phyloP scores from a whole-genome alignment of 306 rosid genomes.

The Cicer judaicum region DNA sequence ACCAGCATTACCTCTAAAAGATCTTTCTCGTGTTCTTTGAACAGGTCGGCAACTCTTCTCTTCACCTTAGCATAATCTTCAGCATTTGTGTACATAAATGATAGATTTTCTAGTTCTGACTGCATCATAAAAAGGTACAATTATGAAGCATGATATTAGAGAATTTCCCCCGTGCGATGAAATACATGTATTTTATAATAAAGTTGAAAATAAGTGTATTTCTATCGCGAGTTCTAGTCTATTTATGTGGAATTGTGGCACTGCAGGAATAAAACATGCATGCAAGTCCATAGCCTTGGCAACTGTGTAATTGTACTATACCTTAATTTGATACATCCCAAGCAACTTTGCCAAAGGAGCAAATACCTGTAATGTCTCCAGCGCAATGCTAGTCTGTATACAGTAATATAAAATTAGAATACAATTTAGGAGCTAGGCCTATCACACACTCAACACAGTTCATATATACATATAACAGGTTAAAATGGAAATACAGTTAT shows the following conservation, averaged over 20 bases:
- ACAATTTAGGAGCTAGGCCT: conserved; percentile 1
- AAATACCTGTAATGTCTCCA: conserved; percentile 96
- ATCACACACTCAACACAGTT: conserved; percentile 15
- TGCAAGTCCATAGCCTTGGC: conserved; percentile 10
- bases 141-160: conserved; percentile 17
- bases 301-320: conserved; percentile 45
- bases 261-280: conserved; percentile 37
- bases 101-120: conserved; percentile 96
- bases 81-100: conserved; percentile 91
- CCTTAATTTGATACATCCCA: conserved; percentile 99
- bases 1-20: conserved; percentile 72
- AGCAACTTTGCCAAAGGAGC: conserved; percentile 99
- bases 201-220: conserved; percentile 30
- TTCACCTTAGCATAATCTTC: conserved; percentile 94
- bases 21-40: conserved; percentile 94
- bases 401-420: conserved; percentile 45
- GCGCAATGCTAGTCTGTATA: conserved; percentile 88
- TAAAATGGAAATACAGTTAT: conserved; percentile 8
- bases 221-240: conserved; percentile 18
- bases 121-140: conserved; percentile 51
- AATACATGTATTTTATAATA: conserved; percentile 24
- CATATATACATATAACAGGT: conserved; percentile 8
- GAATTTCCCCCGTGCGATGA: conserved; percentile 28
- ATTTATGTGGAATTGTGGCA: conserved; percentile 14
- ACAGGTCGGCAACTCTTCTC: conserved; percentile 84